These are phyloP conservation scores for Mortierella polycephala DNA, from an alignment of 371 early-diverging fungal species.

Conservation along the genomic window DNA sequence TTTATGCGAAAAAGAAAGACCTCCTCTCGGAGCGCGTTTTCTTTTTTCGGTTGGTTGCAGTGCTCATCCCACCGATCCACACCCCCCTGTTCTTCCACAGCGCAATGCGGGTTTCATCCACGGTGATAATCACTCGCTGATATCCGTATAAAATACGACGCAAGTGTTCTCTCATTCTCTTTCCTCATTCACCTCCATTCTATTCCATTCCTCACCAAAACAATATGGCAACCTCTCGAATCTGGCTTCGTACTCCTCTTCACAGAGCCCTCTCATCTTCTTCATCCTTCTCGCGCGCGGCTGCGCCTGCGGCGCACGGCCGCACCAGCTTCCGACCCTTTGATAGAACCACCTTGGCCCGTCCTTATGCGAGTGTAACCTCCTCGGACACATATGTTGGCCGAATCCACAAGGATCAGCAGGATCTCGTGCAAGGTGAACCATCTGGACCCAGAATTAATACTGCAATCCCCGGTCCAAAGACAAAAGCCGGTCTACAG, in stretches of 20 bases:
- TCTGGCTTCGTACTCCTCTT: slow-evolving; percentile 1
- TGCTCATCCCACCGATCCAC: no score
- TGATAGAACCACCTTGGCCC: slow-evolving; percentile 1
- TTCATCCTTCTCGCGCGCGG: background rate
- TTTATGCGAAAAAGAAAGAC: no score
- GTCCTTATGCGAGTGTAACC: slow-evolving; percentile 15
- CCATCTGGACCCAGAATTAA: slow-evolving; percentile 39
- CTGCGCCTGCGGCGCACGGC: background rate
- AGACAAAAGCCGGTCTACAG: slow-evolving; percentile 31
- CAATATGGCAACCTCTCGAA: background rate
- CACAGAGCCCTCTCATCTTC: slow-evolving; percentile 4
- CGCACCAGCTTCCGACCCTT: slow-evolving; percentile 13
- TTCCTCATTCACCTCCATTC: background rate
- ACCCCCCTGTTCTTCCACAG: no score
- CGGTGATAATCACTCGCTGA: no score
- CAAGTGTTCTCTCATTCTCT: background rate
- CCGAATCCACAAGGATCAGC: slow-evolving; percentile 37
- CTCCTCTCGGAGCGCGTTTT: no score
- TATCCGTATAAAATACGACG: no score
- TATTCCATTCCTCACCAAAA: background rate
- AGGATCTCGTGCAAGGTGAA: slow-evolving; percentile 37
- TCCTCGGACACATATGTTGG: slow-evolving; percentile 1
- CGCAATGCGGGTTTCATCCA: no score
- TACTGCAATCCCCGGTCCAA: slow-evolving; percentile 39
- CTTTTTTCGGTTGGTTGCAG: no score